phyloP scores from a whole-genome alignment of 192 early-diverging fungal genomes.

The Dimargaris xerosporica region DNA sequence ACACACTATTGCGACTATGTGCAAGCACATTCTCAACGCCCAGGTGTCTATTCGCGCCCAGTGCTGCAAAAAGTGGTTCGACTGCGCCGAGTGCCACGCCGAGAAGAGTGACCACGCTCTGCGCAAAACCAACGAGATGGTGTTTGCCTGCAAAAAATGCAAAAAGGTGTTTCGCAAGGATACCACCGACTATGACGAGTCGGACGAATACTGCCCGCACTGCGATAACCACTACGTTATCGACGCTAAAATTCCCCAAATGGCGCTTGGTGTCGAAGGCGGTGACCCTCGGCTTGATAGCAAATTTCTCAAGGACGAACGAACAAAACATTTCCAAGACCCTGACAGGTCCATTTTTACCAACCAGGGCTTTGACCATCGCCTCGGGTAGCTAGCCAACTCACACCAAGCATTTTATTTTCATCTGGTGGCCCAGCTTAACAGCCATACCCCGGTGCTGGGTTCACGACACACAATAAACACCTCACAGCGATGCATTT shows the following conservation, averaged over 20 bases:
- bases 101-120: constrained; percentile 63
- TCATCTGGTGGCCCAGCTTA: no score
- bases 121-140: constrained; percentile 73
- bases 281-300: constrained; percentile 72
- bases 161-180: constrained; percentile 96
- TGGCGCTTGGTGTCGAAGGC: constrained; percentile 80
- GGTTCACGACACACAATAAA: no score
- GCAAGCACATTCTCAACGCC: constrained; percentile 96
- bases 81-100: constrained; percentile 90
- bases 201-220: constrained; percentile 94
- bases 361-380: constrained; percentile 18
- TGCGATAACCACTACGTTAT: constrained; percentile 97
- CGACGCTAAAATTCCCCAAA: constrained; percentile 76
- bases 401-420: no score
- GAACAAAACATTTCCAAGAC: constrained; percentile 17
- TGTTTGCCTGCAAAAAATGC: constrained; percentile 97
- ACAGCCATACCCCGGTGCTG: no score
- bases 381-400: constrained; percentile 19
- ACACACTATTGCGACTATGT: constrained; percentile 31
- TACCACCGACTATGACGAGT: constrained; percentile 75
- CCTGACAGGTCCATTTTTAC: constrained; percentile 18
- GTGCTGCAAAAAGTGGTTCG: constrained; percentile 93
- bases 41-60: constrained; percentile 86
- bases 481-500: no score
- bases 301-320: constrained; percentile 42